A percentile compares a stretch with the other conserved stretches of the same genome.
These are phyloP conservation scores for Schizophyllum amplum DNA, from an alignment of 1,284 basidiomycete genomes.

Conservation along the genomic window DNA sequence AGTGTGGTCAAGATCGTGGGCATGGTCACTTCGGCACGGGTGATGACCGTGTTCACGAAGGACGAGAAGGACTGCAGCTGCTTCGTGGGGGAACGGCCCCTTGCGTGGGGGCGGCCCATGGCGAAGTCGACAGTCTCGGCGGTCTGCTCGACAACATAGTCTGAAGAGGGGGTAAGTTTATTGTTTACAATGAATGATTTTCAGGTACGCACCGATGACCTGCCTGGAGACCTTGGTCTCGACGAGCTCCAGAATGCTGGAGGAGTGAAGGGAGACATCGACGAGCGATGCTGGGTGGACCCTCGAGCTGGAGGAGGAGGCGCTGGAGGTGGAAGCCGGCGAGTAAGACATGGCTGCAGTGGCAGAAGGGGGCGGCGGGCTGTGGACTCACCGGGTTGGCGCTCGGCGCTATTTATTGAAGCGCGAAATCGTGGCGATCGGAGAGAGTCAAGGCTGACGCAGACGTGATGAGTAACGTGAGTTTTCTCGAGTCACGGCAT, in stretches of 20 bases:
- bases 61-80: not conserved
- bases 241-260: slow-evolving; percentile 40
- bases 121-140: slow-evolving; percentile 49
- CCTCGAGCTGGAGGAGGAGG: not conserved
- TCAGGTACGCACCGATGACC: slow-evolving; percentile 34
- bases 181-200: not conserved
- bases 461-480: not conserved
- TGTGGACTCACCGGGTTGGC: not conserved
- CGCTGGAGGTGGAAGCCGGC: not conserved
- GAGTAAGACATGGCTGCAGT: slow-evolving; percentile 6
- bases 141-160: slow-evolving; percentile 42
- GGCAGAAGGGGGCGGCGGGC: not conserved
- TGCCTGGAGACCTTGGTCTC: slow-evolving; percentile 34
- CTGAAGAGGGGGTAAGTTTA: slow-evolving; percentile 20
- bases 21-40: slow-evolving; percentile 8
- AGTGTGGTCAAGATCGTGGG: slow-evolving; percentile 6
- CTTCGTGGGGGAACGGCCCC: slow-evolving; percentile 24
- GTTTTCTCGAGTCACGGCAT: not conserved
- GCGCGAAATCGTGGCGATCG: not conserved
- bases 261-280: slow-evolving; percentile 38
- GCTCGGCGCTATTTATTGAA: not conserved
- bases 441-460: not conserved
- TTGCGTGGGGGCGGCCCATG: slow-evolving; percentile 36
- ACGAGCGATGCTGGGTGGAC: slow-evolving; percentile 44
- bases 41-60: slow-evolving; percentile 4